Base-by-base conservation (phyloP, 352 stramenopile genomes). In the Globisporangium recalcitrans region DNA sequence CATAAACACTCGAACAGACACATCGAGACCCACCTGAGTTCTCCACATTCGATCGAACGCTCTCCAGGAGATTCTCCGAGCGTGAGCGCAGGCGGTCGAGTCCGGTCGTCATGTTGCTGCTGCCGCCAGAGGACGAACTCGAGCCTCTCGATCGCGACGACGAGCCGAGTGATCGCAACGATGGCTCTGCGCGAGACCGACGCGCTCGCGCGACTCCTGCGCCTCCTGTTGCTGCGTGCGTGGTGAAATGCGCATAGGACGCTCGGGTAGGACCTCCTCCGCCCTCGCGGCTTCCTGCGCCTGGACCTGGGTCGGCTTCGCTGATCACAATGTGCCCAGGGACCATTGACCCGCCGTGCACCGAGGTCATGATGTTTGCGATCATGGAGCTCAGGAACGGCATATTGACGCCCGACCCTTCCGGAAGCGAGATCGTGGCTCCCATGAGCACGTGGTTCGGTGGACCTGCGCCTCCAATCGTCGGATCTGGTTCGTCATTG, bases 321-420 rank as follows among this genome's bases (percentile, higher is more conserved):
- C 42, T 64, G 32, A 61, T 52, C 32, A 60, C 59, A 19, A 65
- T 63, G 52, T 63, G 60, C 4, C 34, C 63, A 0, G 63, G 65
- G 27, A 52, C 53, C 65, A 74, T 72, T 51, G 52, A 58, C 11
- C 73, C 78, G 14, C 73, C 78, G 22, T 86, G 72, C 22, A 79
- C 65, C 1, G 71, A 74, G 46, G 70, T 87, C 24, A 91, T 79
- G 46, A 93, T 75, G 62, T 91, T 91, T 21, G 82, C 74, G 52
- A 95, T 85, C 73, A 95, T 85, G 1, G 82, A 90, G 60, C 80
- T 91, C 8, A 95, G 69, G 71, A 95, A 93, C 13, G 85, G 85
- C 77, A 91, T 85, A n/a, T 67, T 82, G 36, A 90, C 76, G 38
- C 84, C 75, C 10, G 76, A 53, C 4, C 82, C 80, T 26, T 92